These are phyloP conservation scores for Euphorbia corollata DNA, from an alignment of 441 rosid species.

Conservation along the genomic window DNA sequence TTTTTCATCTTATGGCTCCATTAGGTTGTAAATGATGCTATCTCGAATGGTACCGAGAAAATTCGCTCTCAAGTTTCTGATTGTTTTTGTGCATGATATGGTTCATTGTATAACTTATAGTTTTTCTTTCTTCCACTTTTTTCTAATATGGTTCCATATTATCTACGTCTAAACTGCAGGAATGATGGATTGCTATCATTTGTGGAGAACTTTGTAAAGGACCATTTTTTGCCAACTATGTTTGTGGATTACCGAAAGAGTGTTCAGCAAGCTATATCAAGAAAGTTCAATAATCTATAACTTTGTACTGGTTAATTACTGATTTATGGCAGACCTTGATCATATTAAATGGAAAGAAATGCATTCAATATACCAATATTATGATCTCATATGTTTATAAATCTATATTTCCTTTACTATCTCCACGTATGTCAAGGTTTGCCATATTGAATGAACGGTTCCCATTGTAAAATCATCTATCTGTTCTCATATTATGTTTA, in stretches of 20 bases:
- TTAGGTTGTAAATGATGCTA: background rate
- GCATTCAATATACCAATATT: slow-evolving; percentile 9
- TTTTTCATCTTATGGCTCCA: background rate
- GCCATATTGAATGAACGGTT: background rate
- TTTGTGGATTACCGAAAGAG: slow-evolving; percentile 96
- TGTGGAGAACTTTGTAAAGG: slow-evolving; percentile 94
- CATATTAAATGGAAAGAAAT: background rate
- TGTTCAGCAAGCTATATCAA: slow-evolving; percentile 98
- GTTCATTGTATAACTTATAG: background rate
- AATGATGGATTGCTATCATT: slow-evolving; percentile 94
- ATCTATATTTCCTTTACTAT: background rate
- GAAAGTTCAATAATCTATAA: slow-evolving; percentile 43
- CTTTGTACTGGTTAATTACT: slow-evolving; percentile 12
- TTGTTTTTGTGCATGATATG: background rate
- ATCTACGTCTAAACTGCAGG: slow-evolving; percentile 37
- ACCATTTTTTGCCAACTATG: slow-evolving; percentile 93
- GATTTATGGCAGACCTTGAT: background rate
- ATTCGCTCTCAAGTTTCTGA: background rate
- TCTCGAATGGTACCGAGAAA: background rate
- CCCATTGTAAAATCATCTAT: background rate
- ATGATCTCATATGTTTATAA: slow-evolving; percentile 3
- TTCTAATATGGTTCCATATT: slow-evolving; percentile 11
- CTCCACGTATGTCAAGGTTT: background rate
- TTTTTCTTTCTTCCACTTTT: background rate
- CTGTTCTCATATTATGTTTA: background rate